These are phyloP conservation scores for Xerocomus minutiporus DNA, from an alignment of 1,284 basidiomycete species.

Conservation along the genomic window DNA sequence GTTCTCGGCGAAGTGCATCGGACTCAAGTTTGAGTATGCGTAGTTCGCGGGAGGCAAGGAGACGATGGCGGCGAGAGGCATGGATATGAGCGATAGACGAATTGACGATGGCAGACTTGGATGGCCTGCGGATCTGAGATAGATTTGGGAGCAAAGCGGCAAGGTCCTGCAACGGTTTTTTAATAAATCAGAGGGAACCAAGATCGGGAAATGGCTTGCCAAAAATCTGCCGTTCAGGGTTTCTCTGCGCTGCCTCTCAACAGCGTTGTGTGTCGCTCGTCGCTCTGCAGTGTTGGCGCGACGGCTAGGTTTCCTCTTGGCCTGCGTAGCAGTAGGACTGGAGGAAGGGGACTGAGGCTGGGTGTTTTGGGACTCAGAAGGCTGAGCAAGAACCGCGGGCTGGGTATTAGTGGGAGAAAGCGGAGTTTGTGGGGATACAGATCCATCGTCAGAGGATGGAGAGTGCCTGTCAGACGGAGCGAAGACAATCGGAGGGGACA, in stretches of 20 bases:
- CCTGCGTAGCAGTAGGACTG: conserved; percentile 28
- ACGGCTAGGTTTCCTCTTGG: conserved; percentile 72
- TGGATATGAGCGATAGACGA: conserved; percentile 83
- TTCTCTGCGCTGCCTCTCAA: conserved; percentile 87
- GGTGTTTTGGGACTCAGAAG: conserved; percentile 18
- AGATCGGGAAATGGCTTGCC: conserved; percentile 41
- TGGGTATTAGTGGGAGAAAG: conserved; percentile 41
- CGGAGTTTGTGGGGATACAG: conserved; percentile 48
- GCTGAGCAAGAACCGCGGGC: conserved; percentile 34
- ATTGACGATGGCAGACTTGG: conserved; percentile 93
- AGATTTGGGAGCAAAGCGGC: conserved; percentile 87
- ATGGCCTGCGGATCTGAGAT: conserved; percentile 83
- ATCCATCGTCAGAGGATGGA: conserved; percentile 43
- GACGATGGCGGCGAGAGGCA: conserved; percentile 73
- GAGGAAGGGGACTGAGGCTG: conserved; percentile 20
- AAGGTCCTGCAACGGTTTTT: conserved; percentile 56
- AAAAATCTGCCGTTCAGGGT: conserved; percentile 88
- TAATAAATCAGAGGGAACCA: conserved; percentile 18
- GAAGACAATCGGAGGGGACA: conserved; percentile 48
- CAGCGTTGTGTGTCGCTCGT: conserved; percentile 90
- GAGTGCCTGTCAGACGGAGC: conserved; percentile 41
- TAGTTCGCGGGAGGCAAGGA: conserved; percentile 73
- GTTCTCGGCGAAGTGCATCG: conserved; percentile 76
- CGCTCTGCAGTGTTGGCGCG: conserved; percentile 92
- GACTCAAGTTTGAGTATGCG: conserved; percentile 71